phyloP scores from a whole-genome alignment of 371 early-diverging fungal genomes.

The Syncephalis plumigaleata region DNA sequence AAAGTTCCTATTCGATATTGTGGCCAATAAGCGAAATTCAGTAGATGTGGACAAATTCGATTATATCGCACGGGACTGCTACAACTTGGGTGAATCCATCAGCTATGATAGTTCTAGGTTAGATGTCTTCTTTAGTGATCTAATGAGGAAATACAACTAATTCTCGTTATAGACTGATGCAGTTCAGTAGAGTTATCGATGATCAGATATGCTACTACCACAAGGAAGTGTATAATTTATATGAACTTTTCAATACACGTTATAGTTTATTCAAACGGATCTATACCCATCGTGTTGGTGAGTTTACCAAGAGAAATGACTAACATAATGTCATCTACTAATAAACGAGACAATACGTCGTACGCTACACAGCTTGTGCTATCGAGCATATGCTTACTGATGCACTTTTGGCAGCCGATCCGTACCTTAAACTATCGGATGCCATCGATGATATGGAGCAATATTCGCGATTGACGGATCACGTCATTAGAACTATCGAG shows the following conservation, averaged over 20 bases:
- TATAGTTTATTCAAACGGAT: constrained; percentile 82
- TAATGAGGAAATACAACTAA: not conserved
- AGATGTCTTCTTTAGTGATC: not conserved
- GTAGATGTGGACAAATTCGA: constrained; percentile 97
- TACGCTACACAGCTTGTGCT: no score
- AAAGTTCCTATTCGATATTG: constrained; percentile 83
- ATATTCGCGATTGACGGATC: constrained; percentile 70
- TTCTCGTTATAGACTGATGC: constrained; percentile 37
- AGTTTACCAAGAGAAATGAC: not conserved
- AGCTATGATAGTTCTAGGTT: constrained; percentile 53
- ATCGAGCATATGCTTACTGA: constrained; percentile 84
- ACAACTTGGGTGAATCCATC: constrained; percentile 63
- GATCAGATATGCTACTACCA: constrained; percentile 80
- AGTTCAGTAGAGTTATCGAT: constrained; percentile 66
- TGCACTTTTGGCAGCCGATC: constrained; percentile 68
- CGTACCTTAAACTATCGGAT: constrained; percentile 44
- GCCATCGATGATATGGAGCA: constrained; percentile 43
- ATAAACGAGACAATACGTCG: no score
- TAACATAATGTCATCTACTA: constrained; percentile 14
- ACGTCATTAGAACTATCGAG: constrained; percentile 70
- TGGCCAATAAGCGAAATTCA: constrained; percentile 83
- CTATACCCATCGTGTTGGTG: constrained; percentile 72
- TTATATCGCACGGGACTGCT: constrained; percentile 81
- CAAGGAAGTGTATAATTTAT: constrained; percentile 58
- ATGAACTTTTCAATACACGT: constrained; percentile 84